A percentile compares a stretch with the other conserved stretches of the same genome.
Evolutionary conservation across 2,329 filamentous ascomycete species (phyloP).

Genomic region (Lecanoromycetidae sp.): DNA sequence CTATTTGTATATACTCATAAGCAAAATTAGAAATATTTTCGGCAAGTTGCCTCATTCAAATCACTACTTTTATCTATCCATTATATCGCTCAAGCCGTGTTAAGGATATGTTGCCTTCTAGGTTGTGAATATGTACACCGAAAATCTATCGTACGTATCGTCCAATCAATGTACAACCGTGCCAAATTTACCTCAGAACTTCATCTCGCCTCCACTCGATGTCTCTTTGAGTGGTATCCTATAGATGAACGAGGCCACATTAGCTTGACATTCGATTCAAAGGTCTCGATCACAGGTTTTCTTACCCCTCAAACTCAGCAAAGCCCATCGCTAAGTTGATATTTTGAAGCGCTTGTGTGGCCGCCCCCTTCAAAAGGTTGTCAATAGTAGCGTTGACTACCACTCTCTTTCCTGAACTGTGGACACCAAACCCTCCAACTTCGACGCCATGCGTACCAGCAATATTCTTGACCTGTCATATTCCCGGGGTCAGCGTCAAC

Average conservation of each 20-base stretch:
- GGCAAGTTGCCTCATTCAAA: too few species aligned
- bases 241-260: too few species aligned
- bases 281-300: too few species aligned
- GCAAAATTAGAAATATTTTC: too few species aligned
- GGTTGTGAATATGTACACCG: not conserved
- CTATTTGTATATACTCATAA: not conserved
- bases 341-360: slow-evolving; percentile 88
- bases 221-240: slow-evolving; percentile 52
- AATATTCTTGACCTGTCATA: too few species aligned
- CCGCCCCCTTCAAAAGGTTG: slow-evolving; percentile 84
- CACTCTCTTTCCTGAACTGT: slow-evolving; percentile 76
- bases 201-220: slow-evolving; percentile 6
- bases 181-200: not conserved
- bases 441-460: slow-evolving; percentile 77
- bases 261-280: too few species aligned
- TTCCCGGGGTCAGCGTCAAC: too few species aligned
- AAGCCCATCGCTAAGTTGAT: slow-evolving; percentile 90
- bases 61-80: not conserved
- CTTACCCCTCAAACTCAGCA: slow-evolving; percentile 78
- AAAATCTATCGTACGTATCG: too few species aligned
- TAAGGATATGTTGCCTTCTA: too few species aligned
- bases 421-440: slow-evolving; percentile 90
- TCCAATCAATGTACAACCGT: too few species aligned
- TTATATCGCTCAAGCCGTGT: not conserved
- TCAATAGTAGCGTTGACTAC: slow-evolving; percentile 93